Evolutionary conservation across 2,329 filamentous ascomycete genomes (phyloP), one percentile per base, ranked within the genome.

Genomic region (Penicillium expansum): DNA sequence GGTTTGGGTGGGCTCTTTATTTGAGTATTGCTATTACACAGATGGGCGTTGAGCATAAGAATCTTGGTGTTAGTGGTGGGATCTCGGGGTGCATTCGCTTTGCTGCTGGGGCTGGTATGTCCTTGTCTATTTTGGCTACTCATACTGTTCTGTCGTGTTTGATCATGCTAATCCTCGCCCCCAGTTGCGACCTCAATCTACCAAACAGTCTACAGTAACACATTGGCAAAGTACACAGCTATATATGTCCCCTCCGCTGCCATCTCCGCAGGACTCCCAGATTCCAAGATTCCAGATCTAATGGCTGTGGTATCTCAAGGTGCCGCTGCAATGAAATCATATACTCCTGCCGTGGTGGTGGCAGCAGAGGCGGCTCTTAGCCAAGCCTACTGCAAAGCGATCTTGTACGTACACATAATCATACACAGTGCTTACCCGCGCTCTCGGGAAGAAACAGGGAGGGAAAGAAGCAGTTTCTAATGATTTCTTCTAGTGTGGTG

Each of bases 21-120:
- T 66, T 80, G 20, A 76, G 74, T 18, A 80, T 82, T 60, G 77
- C 79, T 1, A 76, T 79, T 58, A 78, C 76, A 6, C 79, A 81
- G 62, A 76, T 81, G 56, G 79, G 78, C n/a, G 78, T 79, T 3
- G 73, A 78, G 27, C 80, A 82, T 58, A 72, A 76, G 18, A 77
- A 81, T 48, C 71, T 82, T 0, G 79, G 79, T 14, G 74, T 79
- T 14, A 71, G 70, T 39, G 77, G 77, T 35, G 78, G 76, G 47
- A 69, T 79, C 11, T 71, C 73, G 5, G 77, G 78, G 22, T 74
- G 77, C 5, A 73, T 75, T 27, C 71, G 78, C 5, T 80, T 76
- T 58, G 75, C 76, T 4, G 76, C 75, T 43, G 77, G 77, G 24
- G 69, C 75, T 10, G 60, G 63, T 66, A 64, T 42, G 62, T 29